These are phyloP conservation scores for Tolypocladium inflatum DNA, from an alignment of 2,329 filamentous ascomycete genomes.

Conservation along the genomic window DNA sequence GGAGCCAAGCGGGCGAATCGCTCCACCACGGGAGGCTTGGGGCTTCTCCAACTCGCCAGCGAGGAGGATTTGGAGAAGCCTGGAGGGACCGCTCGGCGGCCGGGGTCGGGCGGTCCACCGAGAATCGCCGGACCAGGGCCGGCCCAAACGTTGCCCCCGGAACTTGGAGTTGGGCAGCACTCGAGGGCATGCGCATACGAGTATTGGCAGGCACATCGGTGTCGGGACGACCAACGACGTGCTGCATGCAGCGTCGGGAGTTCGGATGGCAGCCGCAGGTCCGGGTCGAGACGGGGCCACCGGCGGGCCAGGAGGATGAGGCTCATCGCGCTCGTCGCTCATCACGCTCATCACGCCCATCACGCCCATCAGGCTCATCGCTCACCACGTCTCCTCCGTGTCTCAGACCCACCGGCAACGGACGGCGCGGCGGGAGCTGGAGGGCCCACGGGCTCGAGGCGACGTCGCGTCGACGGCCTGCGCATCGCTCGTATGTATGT, in stretches of 20 bases:
- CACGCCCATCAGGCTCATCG: too few species aligned
- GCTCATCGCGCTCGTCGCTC: not conserved
- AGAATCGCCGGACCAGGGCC: slow-evolving; percentile 1
- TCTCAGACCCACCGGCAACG: not conserved
- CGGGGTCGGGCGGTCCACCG: not conserved
- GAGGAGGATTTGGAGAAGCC: not conserved
- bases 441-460: not conserved
- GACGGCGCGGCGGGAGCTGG: not conserved
- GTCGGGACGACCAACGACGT: not conserved
- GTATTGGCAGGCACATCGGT: not conserved
- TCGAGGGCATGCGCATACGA: not conserved
- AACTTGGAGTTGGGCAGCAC: too few species aligned
- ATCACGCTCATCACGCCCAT: too few species aligned
- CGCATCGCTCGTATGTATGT: not conserved
- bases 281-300: not conserved
- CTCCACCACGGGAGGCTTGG: not conserved
- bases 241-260: not conserved
- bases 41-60: not conserved
- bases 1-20: not conserved
- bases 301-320: not conserved
- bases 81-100: not conserved
- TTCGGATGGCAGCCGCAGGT: not conserved
- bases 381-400: not conserved
- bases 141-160: slow-evolving; percentile 2
- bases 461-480: not conserved